These are phyloP conservation scores for Podaxis pistillaris DNA, from an alignment of 768 basidiomycete genomes.

Conservation along the genomic window DNA sequence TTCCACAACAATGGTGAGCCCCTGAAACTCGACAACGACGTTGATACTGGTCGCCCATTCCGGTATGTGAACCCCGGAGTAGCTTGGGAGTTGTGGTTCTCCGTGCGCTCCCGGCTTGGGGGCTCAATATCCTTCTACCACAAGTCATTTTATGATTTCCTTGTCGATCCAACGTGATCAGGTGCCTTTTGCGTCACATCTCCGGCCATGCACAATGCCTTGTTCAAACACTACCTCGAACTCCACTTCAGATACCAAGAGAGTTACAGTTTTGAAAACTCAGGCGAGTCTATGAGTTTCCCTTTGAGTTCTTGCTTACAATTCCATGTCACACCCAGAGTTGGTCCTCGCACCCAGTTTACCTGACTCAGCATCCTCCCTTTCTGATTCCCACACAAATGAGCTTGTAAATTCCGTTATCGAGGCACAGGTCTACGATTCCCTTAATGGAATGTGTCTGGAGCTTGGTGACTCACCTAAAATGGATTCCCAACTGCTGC, in stretches of 20 bases:
- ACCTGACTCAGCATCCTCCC: not conserved
- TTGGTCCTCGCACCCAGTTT: not conserved
- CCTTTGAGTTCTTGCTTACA: not conserved
- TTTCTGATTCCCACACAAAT: not conserved
- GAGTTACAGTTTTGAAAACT: not conserved
- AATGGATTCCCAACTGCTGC: not conserved
- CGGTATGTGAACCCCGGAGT: not conserved
- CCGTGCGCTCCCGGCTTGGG: not conserved
- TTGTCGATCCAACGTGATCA: not conserved
- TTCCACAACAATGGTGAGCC: not conserved
- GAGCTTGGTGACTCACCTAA: not conserved
- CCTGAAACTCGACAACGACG: no score
- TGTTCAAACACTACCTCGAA: not conserved
- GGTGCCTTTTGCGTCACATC: not conserved
- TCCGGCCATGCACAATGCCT: not conserved
- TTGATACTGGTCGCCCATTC: not conserved
- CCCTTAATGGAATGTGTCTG: not conserved
- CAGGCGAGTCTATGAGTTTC: not conserved
- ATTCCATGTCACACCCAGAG: not conserved
- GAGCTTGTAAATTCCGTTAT: not conserved
- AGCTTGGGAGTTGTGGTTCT: not conserved
- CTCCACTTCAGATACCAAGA: not conserved
- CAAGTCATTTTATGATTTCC: constrained; percentile 3
- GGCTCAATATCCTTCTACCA: constrained; percentile 2
- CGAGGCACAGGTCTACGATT: not conserved